Evolutionary conservation across 2,329 filamentous ascomycete species (phyloP).

Genomic region (Cytospora paraplurivora): DNA sequence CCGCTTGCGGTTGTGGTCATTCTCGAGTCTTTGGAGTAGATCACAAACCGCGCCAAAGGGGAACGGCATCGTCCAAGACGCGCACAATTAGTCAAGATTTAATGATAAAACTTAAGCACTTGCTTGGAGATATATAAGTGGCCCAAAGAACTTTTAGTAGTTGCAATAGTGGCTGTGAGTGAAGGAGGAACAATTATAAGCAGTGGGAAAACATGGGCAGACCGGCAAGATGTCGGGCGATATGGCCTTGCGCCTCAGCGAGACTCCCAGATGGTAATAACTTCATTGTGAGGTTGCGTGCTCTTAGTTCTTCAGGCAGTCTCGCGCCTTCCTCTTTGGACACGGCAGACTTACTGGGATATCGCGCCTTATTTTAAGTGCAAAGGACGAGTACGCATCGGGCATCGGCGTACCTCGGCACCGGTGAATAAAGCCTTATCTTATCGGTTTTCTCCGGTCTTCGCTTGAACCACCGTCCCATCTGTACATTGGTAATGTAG

Average conservation of each 20-base stretch:
- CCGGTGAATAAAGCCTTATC: constrained; percentile 9
- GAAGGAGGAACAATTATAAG: constrained; percentile 4
- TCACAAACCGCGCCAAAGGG: constrained; percentile 73
- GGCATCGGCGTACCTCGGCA: constrained; percentile 13
- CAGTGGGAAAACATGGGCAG: constrained; percentile 11
- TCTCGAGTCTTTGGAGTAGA: constrained; percentile 69
- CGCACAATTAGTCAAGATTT: background rate
- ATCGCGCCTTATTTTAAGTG: constrained; percentile 12
- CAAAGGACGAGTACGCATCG: background rate
- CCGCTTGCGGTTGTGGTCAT: constrained; percentile 39
- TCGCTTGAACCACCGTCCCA: constrained; percentile 1
- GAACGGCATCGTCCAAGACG: constrained; percentile 56
- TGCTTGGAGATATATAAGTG: background rate
- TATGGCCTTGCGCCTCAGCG: constrained; percentile 4
- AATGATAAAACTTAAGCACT: background rate
- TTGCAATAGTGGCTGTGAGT: background rate
- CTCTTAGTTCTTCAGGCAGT: background rate
- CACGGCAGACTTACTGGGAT: constrained; percentile 14
- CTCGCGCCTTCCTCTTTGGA: constrained; percentile 15
- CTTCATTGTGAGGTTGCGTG: constrained; percentile 16
- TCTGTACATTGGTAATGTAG: background rate
- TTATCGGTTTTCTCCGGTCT: constrained; percentile 14
- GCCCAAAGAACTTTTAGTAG: background rate
- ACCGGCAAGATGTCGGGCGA: constrained; percentile 9
- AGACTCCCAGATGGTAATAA: constrained; percentile 1